Percentiles rank a stretch among this genome's conserved stretches.
Evolutionary conservation across 768 basidiomycete species (phyloP).

Genomic region (Kwoniella botswanensis): DNA sequence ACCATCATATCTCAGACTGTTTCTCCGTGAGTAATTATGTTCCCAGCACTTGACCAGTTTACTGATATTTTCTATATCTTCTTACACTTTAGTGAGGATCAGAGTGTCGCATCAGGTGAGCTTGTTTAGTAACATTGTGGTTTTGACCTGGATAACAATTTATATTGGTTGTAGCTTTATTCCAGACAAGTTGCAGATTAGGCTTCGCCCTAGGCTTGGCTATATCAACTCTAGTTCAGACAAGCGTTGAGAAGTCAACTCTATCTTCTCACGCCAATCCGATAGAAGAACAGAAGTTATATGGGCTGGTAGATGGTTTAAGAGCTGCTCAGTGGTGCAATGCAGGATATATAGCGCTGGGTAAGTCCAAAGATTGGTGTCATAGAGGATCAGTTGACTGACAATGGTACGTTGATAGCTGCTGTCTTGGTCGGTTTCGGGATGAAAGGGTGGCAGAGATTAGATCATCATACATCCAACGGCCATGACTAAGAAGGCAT

Average conservation of each 20-base stretch:
- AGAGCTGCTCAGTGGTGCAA: background rate
- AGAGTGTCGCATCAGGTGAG: background rate
- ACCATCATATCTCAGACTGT: background rate
- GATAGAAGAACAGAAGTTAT: background rate
- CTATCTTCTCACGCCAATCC: background rate
- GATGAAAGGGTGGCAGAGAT: background rate
- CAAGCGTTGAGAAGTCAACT: background rate
- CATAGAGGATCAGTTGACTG: background rate
- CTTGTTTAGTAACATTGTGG: background rate
- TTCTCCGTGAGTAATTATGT: background rate
- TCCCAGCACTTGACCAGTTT: background rate
- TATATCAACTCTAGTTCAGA: background rate
- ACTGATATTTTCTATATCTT: background rate
- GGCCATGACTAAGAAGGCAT: too few species aligned
- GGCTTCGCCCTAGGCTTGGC: background rate
- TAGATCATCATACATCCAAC: background rate
- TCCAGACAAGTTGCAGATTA: background rate
- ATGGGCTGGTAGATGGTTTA: background rate
- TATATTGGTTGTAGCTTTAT: background rate
- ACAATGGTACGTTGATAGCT: background rate
- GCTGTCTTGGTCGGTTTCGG: background rate
- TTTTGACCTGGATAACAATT: background rate
- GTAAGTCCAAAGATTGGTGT: background rate
- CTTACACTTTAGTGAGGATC: background rate
- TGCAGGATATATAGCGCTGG: background rate